These are phyloP conservation scores for Patellaria atrata DNA, from an alignment of 495 filamentous ascomycete species.

Conservation along the genomic window DNA sequence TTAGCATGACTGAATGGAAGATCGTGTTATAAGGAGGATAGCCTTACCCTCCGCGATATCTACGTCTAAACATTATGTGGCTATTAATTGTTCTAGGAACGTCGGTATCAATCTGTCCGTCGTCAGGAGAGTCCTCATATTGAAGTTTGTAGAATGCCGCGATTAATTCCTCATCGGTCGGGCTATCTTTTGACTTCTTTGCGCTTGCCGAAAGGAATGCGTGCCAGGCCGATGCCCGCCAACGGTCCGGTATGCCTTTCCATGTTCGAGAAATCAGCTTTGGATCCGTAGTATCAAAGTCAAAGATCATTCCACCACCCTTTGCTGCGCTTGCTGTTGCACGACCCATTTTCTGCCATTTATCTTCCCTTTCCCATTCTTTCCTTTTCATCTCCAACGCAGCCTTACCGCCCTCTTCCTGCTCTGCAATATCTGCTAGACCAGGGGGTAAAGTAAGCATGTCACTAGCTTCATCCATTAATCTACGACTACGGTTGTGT, in stretches of 20 bases:
- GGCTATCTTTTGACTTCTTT: conserved; percentile 42
- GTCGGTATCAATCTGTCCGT: conserved; percentile 95
- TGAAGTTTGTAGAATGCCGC: conserved; percentile 48
- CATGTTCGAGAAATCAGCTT: conserved; percentile 86
- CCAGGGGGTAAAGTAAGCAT: conserved; percentile 73
- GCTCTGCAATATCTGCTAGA: conserved; percentile 44
- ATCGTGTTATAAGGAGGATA: not conserved
- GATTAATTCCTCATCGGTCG: conserved; percentile 57
- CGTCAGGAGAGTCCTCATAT: conserved; percentile 63
- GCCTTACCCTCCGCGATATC: conserved; percentile 51
- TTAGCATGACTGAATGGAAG: conserved; percentile 6
- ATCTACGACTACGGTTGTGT: conserved; percentile 56
- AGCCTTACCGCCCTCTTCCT: conserved; percentile 41
- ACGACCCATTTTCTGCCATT: conserved; percentile 95
- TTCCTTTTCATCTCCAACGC: conserved; percentile 54
- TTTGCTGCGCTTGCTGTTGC: conserved; percentile 34
- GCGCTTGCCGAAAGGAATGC: conserved; percentile 80
- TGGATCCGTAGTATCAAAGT: conserved; percentile 69
- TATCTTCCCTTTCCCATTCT: conserved; percentile 74
- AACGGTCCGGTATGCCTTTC: conserved; percentile 97
- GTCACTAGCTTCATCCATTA: conserved; percentile 73
- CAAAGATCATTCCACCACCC: conserved; percentile 78
- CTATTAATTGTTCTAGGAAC: conserved; percentile 89
- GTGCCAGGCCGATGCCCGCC: conserved; percentile 88
- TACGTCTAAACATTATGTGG: conserved; percentile 92